These are phyloP conservation scores for Coprinellus micaceus DNA, from an alignment of 768 basidiomycete genomes.

Conservation along the genomic window DNA sequence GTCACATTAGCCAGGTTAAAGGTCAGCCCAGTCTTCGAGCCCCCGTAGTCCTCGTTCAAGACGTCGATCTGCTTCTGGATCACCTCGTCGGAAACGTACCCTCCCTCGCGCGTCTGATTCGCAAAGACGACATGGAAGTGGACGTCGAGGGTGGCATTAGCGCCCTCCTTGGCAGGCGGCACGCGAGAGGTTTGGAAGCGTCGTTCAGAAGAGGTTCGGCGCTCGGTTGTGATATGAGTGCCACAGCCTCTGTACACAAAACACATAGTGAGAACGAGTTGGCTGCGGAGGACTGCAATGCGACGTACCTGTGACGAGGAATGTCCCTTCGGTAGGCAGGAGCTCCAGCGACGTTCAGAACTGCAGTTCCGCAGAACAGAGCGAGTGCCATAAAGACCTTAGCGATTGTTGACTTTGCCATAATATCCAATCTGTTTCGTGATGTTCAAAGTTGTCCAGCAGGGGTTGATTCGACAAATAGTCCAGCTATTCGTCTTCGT, in stretches of 20 bases:
- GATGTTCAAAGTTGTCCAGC: neutral
- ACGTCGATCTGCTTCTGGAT: conserved; percentile 33
- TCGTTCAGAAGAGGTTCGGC: conserved; percentile 31
- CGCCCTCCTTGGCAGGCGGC: conserved; percentile 23
- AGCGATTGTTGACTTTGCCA: neutral
- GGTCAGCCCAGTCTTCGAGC: conserved; percentile 27
- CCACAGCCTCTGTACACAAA: conserved; percentile 30
- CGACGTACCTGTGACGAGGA: conserved; percentile 1
- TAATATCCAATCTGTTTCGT: neutral
- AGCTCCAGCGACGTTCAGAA: neutral
- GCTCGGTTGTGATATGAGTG: conserved; percentile 31
- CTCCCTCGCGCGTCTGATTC: conserved; percentile 35
- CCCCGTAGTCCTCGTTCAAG: conserved; percentile 40
- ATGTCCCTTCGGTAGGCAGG: neutral
- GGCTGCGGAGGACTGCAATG: neutral
- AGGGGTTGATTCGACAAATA: neutral
- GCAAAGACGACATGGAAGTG: conserved; percentile 44
- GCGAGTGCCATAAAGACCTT: neutral
- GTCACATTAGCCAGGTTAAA: conserved; percentile 40
- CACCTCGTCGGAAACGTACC: conserved; percentile 36
- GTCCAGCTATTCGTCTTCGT: conserved; percentile 4
- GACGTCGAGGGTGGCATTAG: conserved; percentile 31
- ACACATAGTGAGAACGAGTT: neutral
- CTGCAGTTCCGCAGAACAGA: neutral
- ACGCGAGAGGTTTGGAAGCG: conserved; percentile 34